Percentiles rank a stretch among this genome's conserved stretches.
Conservation (phyloP, 306 rosid species). For the Pterocarpus macrocarpus region DNA sequence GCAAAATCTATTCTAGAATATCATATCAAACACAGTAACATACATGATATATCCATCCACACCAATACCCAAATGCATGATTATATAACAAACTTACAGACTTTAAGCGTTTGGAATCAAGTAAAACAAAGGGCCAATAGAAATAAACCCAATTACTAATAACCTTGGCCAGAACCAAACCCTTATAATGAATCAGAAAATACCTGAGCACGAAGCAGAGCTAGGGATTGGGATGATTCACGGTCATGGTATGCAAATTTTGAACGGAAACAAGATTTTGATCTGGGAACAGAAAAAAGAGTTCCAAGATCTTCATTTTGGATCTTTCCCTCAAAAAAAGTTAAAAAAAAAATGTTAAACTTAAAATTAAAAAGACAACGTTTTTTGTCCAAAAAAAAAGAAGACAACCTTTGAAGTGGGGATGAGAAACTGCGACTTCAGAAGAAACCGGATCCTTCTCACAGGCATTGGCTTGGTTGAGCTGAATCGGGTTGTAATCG, state of each 20-base stretch:
- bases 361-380: no score
- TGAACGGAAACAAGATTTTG: constrained; percentile 28
- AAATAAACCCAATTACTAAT: neutral
- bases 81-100: constrained; percentile 4
- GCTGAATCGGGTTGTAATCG: neutral
- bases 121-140: neutral
- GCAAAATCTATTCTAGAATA: neutral
- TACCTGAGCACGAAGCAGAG: constrained; percentile 27
- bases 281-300: neutral
- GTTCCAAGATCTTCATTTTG: constrained; percentile 1
- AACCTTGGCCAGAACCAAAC: constrained; percentile 17
- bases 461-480: neutral
- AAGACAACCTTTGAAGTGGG: neutral
- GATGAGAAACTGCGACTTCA: neutral
- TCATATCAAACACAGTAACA: neutral
- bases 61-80: constrained; percentile 19
- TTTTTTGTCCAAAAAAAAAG: no score
- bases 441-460: neutral
- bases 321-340: neutral
- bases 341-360: neutral
- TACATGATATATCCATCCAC: constrained; percentile 2
- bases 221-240: neutral
- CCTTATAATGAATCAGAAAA: constrained; percentile 18
- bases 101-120: constrained; percentile 7
- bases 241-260: constrained; percentile 11